Base-by-base conservation (phyloP, 78 protist species). In the Dictyostelium purpureum region DNA sequence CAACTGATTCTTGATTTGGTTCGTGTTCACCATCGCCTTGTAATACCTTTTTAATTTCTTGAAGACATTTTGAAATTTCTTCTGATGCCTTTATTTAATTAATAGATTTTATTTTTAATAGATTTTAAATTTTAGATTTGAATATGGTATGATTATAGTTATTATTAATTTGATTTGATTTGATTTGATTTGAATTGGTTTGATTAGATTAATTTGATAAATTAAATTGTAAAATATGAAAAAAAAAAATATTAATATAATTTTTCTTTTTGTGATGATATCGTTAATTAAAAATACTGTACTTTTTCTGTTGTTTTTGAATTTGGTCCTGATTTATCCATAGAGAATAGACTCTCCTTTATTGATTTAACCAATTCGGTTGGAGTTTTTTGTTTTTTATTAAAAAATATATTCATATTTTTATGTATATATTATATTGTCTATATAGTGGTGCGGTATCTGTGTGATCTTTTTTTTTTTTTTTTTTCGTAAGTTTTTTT, bases 1-100 rank as follows among this genome's bases (percentile, higher is more conserved):
- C 74, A 40, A 54, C 89, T 3, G 24, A 31, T 54, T 94, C 95
- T 42, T 71, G 70, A 66, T 38, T 65, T 37, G 95, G 89, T 59
- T 88, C 94, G 73, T 61, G 78, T 66, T 96, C 96, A 12, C 63
- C 79, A 66, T 88, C 96, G 33, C 97, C 97, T 61, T 82, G 89
- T 66, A 95, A 77, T n/a, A 93, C 73, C 61, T 35, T 40, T 79
- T 95, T 95, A 28, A 95, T 78, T 24, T 78, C 94, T 67, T n/a
- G 28, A 10, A 85, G 26, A 61, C 77, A 73, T 57, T 59, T 85
- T 73, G 91, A 73, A 10, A 85, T 35, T 57, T 85, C 91, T 19
- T 85, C 91, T 33, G 78, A 70, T 57, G 91, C 79, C 91, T 85
- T n/a, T 12, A 24, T 7, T 33, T 73, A 21, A 1, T 31, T 26